Conservation (phyloP, 768 basidiomycete genomes). For the Tulasnella sp. region DNA sequence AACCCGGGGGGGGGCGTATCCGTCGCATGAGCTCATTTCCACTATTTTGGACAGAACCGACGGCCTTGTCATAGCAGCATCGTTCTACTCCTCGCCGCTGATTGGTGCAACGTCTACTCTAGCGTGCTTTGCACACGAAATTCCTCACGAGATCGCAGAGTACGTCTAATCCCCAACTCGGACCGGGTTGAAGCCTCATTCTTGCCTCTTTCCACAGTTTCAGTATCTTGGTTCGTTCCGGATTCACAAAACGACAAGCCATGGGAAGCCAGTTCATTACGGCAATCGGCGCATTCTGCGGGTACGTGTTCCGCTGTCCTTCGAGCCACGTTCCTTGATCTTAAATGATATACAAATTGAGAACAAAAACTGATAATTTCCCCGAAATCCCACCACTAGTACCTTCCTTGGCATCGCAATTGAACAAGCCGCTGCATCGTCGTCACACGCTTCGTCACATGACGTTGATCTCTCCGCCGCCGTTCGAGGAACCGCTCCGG, state of each 20-base stretch:
- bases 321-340: slow-evolving; percentile 28
- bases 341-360: not conserved
- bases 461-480: slow-evolving; percentile 68
- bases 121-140: slow-evolving; percentile 92
- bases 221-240: slow-evolving; percentile 50
- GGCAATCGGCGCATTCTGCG: slow-evolving; percentile 76
- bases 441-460: slow-evolving; percentile 37
- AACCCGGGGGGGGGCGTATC: not conserved
- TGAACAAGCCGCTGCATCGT: slow-evolving; percentile 63
- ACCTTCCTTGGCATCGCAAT: slow-evolving; percentile 87
- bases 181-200: not conserved
- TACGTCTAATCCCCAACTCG: slow-evolving; percentile 61
- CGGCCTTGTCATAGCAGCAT: slow-evolving; percentile 92
- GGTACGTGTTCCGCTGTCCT: slow-evolving; percentile 38
- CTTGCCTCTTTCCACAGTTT: slow-evolving; percentile 14
- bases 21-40: not conserved
- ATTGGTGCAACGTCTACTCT: slow-evolving; percentile 94
- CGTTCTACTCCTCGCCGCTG: slow-evolving; percentile 93
- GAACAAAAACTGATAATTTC: slow-evolving; percentile 30
- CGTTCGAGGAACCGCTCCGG: slow-evolving; percentile 68
- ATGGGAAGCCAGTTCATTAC: slow-evolving; percentile 93
- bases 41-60: slow-evolving; percentile 63
- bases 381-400: slow-evolving; percentile 12
- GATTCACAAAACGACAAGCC: slow-evolving; percentile 85
- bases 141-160: slow-evolving; percentile 95